A percentile compares a stretch with the other conserved stretches of the same genome.
These are phyloP conservation scores for Saturnispora saitoi DNA, from an alignment of 805 yeast species.

Conservation along the genomic window DNA sequence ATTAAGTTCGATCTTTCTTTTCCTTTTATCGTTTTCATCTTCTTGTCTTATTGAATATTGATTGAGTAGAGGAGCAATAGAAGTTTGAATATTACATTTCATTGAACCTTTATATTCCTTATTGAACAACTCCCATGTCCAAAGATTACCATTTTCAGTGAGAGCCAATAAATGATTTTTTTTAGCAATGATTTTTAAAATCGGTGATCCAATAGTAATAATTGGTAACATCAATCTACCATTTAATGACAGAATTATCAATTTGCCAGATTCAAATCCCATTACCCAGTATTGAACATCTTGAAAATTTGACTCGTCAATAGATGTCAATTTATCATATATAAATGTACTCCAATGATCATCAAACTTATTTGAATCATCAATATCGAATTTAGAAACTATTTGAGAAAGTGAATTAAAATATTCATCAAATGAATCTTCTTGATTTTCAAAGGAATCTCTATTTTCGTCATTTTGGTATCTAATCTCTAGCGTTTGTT, in stretches of 20 bases:
- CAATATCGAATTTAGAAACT: conserved; percentile 6
- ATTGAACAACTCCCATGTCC: conserved; percentile 37
- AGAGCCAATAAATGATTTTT: conserved; percentile 33
- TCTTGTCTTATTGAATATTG: conserved; percentile 18
- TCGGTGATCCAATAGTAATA: conserved; percentile 43
- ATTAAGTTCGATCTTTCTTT: conserved; percentile 19
- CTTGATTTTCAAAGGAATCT: conserved; percentile 20
- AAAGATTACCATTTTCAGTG: conserved; percentile 42
- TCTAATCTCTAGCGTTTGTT: conserved; percentile 18
- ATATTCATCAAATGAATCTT: conserved; percentile 20
- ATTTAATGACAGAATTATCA: conserved; percentile 36
- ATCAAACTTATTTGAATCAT: not conserved
- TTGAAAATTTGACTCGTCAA: conserved; percentile 25
- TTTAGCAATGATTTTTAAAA: conserved; percentile 31
- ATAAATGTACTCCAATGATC: conserved; percentile 34
- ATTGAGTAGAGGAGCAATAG: conserved; percentile 48
- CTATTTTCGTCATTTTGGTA: conserved; percentile 9
- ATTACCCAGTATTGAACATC: conserved; percentile 47
- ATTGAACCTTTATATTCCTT: conserved; percentile 6
- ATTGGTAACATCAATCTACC: conserved; percentile 42
- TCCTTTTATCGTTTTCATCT: conserved; percentile 16
- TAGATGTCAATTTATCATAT: conserved; percentile 33
- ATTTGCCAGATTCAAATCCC: conserved; percentile 50
- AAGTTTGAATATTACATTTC: conserved; percentile 32
- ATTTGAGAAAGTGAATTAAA: conserved; percentile 29